phyloP scores from a whole-genome alignment of 2,329 filamentous ascomycete species.

The Leptosphaerulina australis region DNA sequence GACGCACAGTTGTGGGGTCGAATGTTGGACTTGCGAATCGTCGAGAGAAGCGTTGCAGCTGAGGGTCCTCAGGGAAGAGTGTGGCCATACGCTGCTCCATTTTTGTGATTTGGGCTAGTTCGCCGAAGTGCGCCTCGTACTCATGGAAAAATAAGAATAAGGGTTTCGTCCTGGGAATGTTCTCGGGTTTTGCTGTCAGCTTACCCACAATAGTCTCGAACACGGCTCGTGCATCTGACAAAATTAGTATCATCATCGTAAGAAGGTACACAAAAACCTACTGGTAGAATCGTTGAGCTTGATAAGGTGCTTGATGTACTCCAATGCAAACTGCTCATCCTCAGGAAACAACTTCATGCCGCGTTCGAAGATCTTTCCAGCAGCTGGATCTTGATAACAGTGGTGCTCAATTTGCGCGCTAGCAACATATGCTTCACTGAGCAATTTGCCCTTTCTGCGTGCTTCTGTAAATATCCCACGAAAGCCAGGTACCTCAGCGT shows the following conservation, averaged over 20 bases:
- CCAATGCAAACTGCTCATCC: conserved; percentile 89
- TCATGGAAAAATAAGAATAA: conserved; percentile 93
- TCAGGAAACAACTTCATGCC: conserved; percentile 92
- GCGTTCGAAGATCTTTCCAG: conserved; percentile 93
- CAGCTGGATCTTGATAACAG: conserved; percentile 92
- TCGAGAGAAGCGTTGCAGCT: conserved; percentile 73
- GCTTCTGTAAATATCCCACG: conserved; percentile 90
- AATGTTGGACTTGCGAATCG: conserved; percentile 73
- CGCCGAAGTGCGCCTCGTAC: conserved; percentile 93
- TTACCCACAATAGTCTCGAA: conserved; percentile 93
- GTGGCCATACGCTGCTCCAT: conserved; percentile 92
- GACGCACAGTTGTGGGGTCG: conserved; percentile 79
- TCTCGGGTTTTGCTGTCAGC: conserved; percentile 77
- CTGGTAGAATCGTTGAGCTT: conserved; percentile 91
- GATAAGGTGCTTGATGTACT: conserved; percentile 94
- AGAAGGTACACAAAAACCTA: conserved; percentile 57
- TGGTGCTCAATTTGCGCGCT: conserved; percentile 92
- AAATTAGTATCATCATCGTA: conserved; percentile 14
- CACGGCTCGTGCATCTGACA: conserved; percentile 84
- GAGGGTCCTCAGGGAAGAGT: conserved; percentile 87
- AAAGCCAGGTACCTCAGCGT: conserved; percentile 72
- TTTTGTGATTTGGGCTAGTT: conserved; percentile 86
- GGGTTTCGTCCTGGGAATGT: conserved; percentile 75
- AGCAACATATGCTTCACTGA: conserved; percentile 93
- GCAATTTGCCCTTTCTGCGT: conserved; percentile 82